phyloP scores from a whole-genome alignment of 1,139 yeast species.

The Entelexis sorbosivorans region DNA sequence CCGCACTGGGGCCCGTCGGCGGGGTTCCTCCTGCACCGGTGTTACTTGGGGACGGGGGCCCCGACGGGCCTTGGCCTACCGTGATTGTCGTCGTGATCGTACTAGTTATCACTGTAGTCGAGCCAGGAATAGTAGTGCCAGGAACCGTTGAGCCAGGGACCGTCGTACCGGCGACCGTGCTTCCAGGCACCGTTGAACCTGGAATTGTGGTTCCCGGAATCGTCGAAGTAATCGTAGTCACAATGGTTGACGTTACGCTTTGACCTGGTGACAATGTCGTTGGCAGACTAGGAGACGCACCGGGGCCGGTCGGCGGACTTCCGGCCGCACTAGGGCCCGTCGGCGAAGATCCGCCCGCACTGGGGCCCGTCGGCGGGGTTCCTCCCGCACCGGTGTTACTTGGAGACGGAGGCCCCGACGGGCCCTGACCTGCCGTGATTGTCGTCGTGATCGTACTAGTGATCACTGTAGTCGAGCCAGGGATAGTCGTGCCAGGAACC shows the following conservation, averaged over 20 bases:
- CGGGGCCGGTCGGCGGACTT: neutral
- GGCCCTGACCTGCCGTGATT: neutral
- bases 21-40: too few species aligned
- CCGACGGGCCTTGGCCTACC: too few species aligned
- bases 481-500: slow-evolving; percentile 19
- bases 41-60: too few species aligned
- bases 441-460: neutral
- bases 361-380: too few species aligned
- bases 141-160: neutral
- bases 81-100: too few species aligned
- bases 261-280: neutral
- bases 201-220: slow-evolving; percentile 4
- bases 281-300: neutral
- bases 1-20: too few species aligned
- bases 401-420: neutral
- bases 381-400: too few species aligned
- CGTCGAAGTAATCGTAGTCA: neutral
- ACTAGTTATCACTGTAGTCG: too few species aligned
- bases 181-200: slow-evolving; percentile 9
- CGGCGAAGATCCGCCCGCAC: too few species aligned
- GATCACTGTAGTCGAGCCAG: slow-evolving; percentile 10
- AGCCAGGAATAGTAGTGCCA: neutral
- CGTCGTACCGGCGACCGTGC: neutral
- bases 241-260: neutral
- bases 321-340: neutral